Conservation (phyloP, 108 stramenopile species). For the Seminavis robusta region DNA sequence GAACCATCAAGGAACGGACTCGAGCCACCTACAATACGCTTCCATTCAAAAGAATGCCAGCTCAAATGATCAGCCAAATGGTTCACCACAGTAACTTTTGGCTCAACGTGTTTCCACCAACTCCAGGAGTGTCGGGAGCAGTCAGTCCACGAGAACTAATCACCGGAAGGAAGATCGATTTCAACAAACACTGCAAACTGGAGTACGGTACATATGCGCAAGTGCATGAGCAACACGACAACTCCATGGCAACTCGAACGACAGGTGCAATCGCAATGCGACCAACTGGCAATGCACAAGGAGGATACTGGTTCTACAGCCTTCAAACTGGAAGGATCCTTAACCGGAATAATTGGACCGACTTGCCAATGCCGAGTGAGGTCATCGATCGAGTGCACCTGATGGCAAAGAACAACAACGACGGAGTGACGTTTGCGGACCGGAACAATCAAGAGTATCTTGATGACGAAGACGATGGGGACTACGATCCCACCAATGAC, state of each 20-base stretch:
- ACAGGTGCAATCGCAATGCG: conserved; percentile 18
- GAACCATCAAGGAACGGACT: conserved; percentile 28
- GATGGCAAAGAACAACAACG: too few relatives aligned
- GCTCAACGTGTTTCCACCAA: conserved; percentile 12
- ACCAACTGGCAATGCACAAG: conserved; percentile 27
- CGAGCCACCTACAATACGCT: conserved; percentile 14
- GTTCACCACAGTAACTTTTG: conserved; percentile 10
- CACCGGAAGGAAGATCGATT: not conserved
- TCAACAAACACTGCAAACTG: conserved; percentile 20
- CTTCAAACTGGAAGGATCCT: conserved; percentile 12
- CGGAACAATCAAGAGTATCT: too few relatives aligned
- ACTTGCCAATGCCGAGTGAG: conserved; percentile 13
- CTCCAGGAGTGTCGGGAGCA: conserved; percentile 6
- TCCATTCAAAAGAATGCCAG: conserved; percentile 18
- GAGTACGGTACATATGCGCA: conserved; percentile 39
- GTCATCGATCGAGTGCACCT: conserved; percentile 20
- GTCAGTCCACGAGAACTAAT: conserved; percentile 24
- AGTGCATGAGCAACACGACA: conserved; percentile 27
- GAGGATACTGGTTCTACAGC: conserved; percentile 27
- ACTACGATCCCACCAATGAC: not conserved
- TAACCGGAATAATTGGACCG: conserved; percentile 16
- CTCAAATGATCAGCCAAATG: conserved; percentile 18
- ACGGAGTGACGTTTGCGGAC: too few relatives aligned
- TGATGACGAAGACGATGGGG: conserved; percentile 2
- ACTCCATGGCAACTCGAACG: conserved; percentile 17